Evolutionary conservation across 495 filamentous ascomycete species (phyloP).

Genomic region (Friedmanniomyces simplex): DNA sequence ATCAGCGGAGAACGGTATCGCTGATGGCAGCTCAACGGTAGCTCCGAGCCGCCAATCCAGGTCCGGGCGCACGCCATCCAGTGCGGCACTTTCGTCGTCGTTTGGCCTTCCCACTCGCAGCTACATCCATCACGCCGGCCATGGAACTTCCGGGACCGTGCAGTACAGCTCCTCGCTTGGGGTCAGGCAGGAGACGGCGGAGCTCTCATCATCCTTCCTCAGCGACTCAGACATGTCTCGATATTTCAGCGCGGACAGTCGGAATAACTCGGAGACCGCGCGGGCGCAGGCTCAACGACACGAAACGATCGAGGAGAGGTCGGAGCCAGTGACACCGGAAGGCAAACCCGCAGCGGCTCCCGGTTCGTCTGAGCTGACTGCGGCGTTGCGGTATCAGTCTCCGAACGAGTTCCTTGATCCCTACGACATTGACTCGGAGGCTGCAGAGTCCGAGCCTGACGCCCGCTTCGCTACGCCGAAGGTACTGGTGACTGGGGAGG

Average conservation of each 20-base stretch:
- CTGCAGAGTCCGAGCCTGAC: not conserved
- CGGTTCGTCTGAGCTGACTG: conserved; percentile 15
- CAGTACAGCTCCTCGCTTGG: conserved; percentile 56
- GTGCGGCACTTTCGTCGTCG: conserved; percentile 30
- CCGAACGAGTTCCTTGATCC: conserved; percentile 25
- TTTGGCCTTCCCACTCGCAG: conserved; percentile 9
- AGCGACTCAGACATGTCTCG: conserved; percentile 42
- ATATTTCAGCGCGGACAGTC: conserved; percentile 14
- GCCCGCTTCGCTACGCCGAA: not conserved
- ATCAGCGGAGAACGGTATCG: not conserved
- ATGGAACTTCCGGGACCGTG: conserved; percentile 53
- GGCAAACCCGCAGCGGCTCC: conserved; percentile 30
- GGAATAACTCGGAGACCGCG: conserved; percentile 8
- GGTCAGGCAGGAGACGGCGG: conserved; percentile 83
- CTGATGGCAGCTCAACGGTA: not conserved
- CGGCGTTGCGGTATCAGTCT: conserved; percentile 25
- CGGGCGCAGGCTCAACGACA: conserved; percentile 24
- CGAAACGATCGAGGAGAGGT: conserved; percentile 46
- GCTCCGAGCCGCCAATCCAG: not conserved
- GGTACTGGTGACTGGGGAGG: conserved; percentile 1
- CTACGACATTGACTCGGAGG: not conserved
- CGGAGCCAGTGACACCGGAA: conserved; percentile 49
- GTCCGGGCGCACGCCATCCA: conserved; percentile 15
- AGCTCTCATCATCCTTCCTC: conserved; percentile 78
- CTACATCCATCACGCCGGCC: conserved; percentile 65